A percentile compares a stretch with the other conserved stretches of the same genome.
Conservation (phyloP, 176 grass and related monocot species). For the Sorghum bicolor region Sorghum_bicolor_NCBIv3 NC_012870.2:69100001-69100500, state of each 20-base stretch:
- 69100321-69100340: background rate
- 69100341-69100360: background rate
- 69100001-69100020: no score
- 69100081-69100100: background rate
- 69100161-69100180: conserved; percentile 18
- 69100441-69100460: no score
- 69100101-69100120: background rate
- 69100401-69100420: no score
- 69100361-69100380: no score
- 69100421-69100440: no score
- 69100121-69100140: background rate
- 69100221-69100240: background rate
- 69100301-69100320: background rate
- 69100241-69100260: background rate
- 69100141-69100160: background rate
- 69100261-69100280: no score
- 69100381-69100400: no score
- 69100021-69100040: background rate
- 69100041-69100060: conserved; percentile 15
- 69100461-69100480: no score
- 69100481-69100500: no score
- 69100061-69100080: background rate
- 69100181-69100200: conserved; percentile 28
- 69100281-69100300: background rate
- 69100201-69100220: conserved; percentile 11